Evolutionary conservation across 2,329 filamentous ascomycete species (phyloP).

Genomic region (Metarhizium robertsii): DNA sequence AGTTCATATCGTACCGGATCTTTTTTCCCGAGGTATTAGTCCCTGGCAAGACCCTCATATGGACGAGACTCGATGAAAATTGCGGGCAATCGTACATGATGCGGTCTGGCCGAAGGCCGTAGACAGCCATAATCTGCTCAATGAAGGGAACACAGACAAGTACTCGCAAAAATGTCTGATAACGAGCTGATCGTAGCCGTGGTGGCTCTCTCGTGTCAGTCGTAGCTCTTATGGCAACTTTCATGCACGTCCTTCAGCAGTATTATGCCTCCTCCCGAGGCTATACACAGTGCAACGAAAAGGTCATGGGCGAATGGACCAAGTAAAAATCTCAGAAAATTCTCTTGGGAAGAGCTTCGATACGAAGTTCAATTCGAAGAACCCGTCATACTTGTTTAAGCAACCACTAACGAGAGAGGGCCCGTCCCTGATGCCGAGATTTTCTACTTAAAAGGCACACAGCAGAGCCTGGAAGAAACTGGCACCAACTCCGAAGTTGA

Average conservation of each 20-base stretch:
- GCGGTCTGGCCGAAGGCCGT: neutral
- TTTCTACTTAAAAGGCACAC: slow-evolving; percentile 28
- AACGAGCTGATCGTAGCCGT: slow-evolving; percentile 29
- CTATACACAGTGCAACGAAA: slow-evolving; percentile 36
- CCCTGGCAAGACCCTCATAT: no score
- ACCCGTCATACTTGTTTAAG: slow-evolving; percentile 22
- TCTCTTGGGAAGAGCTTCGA: slow-evolving; percentile 34
- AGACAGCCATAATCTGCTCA: neutral
- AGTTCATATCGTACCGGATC: no score
- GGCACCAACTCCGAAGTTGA: slow-evolving; percentile 23
- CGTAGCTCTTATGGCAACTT: slow-evolving; percentile 31
- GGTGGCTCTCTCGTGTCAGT: slow-evolving; percentile 38
- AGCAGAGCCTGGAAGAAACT: slow-evolving; percentile 25
- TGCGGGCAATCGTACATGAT: no score
- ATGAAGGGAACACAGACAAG: neutral
- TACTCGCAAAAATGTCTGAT: neutral
- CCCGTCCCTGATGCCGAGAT: slow-evolving; percentile 23
- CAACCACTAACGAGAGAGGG: slow-evolving; percentile 27
- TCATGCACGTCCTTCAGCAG: no score
- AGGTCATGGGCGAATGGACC: slow-evolving; percentile 39
- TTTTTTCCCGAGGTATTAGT: no score
- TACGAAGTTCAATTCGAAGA: slow-evolving; percentile 40
- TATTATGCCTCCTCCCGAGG: slow-evolving; percentile 32
- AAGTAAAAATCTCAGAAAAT: slow-evolving; percentile 28
- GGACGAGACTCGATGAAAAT: no score